Conservation (phyloP, 2,329 filamentous ascomycete species). For the Fusarium chlamydosporum region DNA sequence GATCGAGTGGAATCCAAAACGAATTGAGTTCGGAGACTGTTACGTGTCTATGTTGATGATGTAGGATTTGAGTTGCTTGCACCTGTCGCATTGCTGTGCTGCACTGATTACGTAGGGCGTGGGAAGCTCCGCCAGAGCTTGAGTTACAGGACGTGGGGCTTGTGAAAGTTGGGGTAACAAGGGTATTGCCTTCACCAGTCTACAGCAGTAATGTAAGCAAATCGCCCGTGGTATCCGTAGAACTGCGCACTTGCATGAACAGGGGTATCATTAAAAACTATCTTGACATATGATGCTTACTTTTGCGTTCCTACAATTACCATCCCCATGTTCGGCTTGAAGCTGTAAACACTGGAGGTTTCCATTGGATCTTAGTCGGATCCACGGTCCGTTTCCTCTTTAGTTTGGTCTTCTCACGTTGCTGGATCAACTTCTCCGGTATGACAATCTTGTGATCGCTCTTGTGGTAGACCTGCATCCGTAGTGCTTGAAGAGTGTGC, state of each 20-base stretch:
- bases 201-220: neutral
- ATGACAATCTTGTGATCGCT: constrained; percentile 97
- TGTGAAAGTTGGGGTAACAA: constrained; percentile 18
- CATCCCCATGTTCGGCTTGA: constrained; percentile 95
- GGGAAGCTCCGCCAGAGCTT: constrained; percentile 16
- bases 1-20: neutral
- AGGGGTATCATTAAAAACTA: constrained; percentile 46
- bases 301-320: constrained; percentile 62
- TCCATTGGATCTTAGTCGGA: constrained; percentile 87
- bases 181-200: neutral
- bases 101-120: constrained; percentile 40
- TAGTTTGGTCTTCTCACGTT: constrained; percentile 82
- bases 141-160: constrained; percentile 28
- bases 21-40: neutral
- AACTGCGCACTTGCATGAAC: neutral
- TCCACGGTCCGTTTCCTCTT: constrained; percentile 86
- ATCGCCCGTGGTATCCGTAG: no score
- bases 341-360: constrained; percentile 93
- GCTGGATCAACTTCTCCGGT: constrained; percentile 83
- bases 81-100: constrained; percentile 34
- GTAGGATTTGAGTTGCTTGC: constrained; percentile 11
- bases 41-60: constrained; percentile 9
- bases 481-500: constrained; percentile 92
- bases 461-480: constrained; percentile 96
- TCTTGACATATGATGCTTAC: constrained; percentile 15